Evolutionary conservation across 2,329 filamentous ascomycete species (phyloP).

Genomic region (Neonectria neomacrospora): DNA sequence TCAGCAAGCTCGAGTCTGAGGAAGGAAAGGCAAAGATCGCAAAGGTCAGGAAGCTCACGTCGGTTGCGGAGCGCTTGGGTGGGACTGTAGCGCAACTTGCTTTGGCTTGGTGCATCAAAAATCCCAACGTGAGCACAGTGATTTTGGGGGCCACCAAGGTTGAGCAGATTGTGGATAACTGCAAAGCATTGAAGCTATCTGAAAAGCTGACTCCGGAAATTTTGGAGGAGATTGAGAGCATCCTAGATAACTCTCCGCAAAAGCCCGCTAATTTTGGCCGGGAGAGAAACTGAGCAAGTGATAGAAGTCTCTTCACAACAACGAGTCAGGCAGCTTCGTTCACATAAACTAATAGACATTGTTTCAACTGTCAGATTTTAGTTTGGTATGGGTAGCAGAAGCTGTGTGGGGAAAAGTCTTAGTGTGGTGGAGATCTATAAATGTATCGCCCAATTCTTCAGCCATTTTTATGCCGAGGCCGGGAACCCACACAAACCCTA

Average conservation of each 20-base stretch:
- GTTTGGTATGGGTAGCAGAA: conserved; percentile 30
- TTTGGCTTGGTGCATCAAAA: conserved; percentile 42
- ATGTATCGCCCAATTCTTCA: conserved; percentile 28
- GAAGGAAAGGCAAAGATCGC: conserved; percentile 44
- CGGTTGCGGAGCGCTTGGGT: conserved; percentile 40
- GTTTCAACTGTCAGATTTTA: neutral
- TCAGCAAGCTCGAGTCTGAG: conserved; percentile 28
- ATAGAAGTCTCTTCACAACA: conserved; percentile 12
- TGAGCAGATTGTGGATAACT: conserved; percentile 42
- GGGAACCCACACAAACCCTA: neutral
- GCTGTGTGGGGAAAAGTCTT: conserved; percentile 24
- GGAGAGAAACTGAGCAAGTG: conserved; percentile 30
- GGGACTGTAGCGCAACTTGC: conserved; percentile 41
- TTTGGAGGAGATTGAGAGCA: conserved; percentile 39
- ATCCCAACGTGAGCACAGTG: conserved; percentile 45
- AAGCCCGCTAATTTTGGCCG: conserved; percentile 29
- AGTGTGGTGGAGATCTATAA: conserved; percentile 25
- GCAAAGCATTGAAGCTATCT: conserved; percentile 36
- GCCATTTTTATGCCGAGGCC: conserved; percentile 18
- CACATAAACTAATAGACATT: too few species aligned
- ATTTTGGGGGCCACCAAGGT: conserved; percentile 45
- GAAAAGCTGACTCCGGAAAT: conserved; percentile 39
- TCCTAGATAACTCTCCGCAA: conserved; percentile 39
- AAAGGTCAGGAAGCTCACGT: conserved; percentile 40
- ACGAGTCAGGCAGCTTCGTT: neutral